Percentiles rank a stretch among this genome's conserved stretches.
Conservation (phyloP, 176 grass and related monocot species). For the Leersia perrieri region DNA sequence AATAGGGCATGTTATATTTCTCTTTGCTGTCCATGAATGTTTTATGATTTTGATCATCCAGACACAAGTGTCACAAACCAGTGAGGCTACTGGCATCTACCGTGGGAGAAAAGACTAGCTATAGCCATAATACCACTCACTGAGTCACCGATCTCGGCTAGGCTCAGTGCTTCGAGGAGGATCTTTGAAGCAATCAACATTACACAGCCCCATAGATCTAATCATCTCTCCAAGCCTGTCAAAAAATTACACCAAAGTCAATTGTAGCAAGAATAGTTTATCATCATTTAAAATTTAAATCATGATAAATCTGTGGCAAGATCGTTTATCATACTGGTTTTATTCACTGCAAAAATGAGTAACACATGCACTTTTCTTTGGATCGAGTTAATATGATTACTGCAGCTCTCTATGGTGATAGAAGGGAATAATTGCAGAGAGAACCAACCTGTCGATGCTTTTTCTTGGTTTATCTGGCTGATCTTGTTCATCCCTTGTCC, state of each 20-base stretch:
- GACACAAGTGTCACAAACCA: background rate
- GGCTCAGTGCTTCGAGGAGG: slow-evolving; percentile 39
- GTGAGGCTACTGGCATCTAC: background rate
- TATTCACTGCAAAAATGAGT: background rate
- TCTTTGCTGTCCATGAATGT: slow-evolving; percentile 25
- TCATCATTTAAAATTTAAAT: slow-evolving; percentile 20
- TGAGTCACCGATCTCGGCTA: slow-evolving; percentile 13
- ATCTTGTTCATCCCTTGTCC: slow-evolving; percentile 37
- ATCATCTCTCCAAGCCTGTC: slow-evolving; percentile 83
- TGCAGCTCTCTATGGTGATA: background rate
- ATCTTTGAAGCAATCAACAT: slow-evolving; percentile 88
- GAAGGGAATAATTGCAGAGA: slow-evolving; percentile 3
- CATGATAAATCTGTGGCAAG: background rate
- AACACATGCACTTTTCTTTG: background rate
- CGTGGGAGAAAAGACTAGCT: background rate
- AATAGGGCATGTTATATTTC: slow-evolving; percentile 22
- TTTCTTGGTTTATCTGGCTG: slow-evolving; percentile 81
- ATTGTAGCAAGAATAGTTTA: background rate
- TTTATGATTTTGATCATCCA: slow-evolving; percentile 13
- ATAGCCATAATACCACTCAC: slow-evolving; percentile 12
- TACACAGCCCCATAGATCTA: slow-evolving; percentile 76
- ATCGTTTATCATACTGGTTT: background rate
- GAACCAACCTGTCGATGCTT: slow-evolving; percentile 76
- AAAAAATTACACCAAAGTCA: background rate
- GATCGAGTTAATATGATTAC: background rate